Conservation (phyloP, 108 stramenopile genomes). For the Conticribra guillardii region DNA sequence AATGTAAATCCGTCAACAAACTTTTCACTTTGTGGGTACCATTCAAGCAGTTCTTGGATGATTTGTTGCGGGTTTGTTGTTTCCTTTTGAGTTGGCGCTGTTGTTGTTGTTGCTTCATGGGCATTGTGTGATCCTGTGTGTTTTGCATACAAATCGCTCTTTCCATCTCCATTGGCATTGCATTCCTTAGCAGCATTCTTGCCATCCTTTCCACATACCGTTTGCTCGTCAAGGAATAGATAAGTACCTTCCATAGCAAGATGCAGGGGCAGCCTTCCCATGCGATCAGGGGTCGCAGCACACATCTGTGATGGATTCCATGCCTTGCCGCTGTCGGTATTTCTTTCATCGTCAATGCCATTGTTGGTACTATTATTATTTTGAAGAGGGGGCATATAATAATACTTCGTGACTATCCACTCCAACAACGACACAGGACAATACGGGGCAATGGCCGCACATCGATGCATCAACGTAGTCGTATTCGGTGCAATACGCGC, state of each 20-base stretch:
- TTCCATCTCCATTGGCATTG: neutral
- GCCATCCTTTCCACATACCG: neutral
- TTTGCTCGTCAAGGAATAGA: neutral
- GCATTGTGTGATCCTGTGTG: neutral
- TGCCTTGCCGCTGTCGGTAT: neutral
- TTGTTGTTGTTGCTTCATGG: neutral
- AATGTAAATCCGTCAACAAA: neutral
- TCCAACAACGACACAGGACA: slow-evolving; percentile 29
- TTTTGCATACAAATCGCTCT: neutral
- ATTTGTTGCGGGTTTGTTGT: neutral
- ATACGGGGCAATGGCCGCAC: slow-evolving; percentile 7
- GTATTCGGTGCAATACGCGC: slow-evolving; percentile 2
- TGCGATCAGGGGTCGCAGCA: slow-evolving; percentile 21
- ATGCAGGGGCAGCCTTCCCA: slow-evolving; percentile 31
- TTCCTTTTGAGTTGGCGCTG: neutral
- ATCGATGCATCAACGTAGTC: slow-evolving; percentile 6
- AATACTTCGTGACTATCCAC: slow-evolving; percentile 17
- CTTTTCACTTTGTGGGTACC: neutral
- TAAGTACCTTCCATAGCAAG: slow-evolving; percentile 22
- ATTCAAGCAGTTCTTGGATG: neutral
- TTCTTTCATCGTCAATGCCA: neutral
- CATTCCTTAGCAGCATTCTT: neutral
- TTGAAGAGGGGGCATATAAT: neutral
- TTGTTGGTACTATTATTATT: no score
- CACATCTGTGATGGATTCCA: slow-evolving; percentile 15